Percentiles rank a stretch among this genome's conserved stretches.
These are phyloP conservation scores for Claviceps pazoutovae DNA, from an alignment of 2,329 filamentous ascomycete species.

Conservation along the genomic window DNA sequence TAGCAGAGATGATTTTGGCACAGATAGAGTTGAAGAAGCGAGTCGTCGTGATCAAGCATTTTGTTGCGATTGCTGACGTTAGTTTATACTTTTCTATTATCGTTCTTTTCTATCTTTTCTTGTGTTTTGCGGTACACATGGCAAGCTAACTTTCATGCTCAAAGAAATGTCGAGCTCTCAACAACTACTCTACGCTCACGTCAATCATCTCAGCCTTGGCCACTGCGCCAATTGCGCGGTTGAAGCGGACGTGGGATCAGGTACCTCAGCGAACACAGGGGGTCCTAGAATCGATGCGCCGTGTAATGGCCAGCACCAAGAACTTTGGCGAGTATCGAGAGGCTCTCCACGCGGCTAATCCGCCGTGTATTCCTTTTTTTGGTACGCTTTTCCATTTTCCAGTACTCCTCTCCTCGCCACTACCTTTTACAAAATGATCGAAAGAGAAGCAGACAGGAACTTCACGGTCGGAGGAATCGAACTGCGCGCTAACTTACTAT, in stretches of 20 bases:
- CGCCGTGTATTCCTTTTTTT: constrained; percentile 96
- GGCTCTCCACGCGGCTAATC: constrained; percentile 79
- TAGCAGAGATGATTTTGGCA: constrained; percentile 94
- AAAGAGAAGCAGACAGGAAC: no score
- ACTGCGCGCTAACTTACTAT: neutral
- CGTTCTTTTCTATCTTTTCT: neutral
- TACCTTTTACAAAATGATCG: no score
- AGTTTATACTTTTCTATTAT: constrained; percentile 21
- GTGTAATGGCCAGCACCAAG: constrained; percentile 91
- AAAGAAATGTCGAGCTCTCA: constrained; percentile 82
- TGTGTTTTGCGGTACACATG: neutral
- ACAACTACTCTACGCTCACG: constrained; percentile 95
- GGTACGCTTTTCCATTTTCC: constrained; percentile 37
- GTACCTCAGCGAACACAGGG: constrained; percentile 73
- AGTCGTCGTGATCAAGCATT: constrained; percentile 96
- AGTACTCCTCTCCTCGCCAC: no score
- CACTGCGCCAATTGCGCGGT: constrained; percentile 85
- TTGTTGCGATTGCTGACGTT: constrained; percentile 91
- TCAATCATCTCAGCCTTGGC: constrained; percentile 94
- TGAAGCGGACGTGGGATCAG: constrained; percentile 88
- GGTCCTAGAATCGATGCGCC: constrained; percentile 79
- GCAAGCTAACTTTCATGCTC: constrained; percentile 7
- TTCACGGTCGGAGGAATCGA: neutral
- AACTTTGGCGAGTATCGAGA: constrained; percentile 97
- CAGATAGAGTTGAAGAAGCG: constrained; percentile 92